Base-by-base conservation (phyloP, 441 rosid genomes). In the Manihot esculenta region DNA sequence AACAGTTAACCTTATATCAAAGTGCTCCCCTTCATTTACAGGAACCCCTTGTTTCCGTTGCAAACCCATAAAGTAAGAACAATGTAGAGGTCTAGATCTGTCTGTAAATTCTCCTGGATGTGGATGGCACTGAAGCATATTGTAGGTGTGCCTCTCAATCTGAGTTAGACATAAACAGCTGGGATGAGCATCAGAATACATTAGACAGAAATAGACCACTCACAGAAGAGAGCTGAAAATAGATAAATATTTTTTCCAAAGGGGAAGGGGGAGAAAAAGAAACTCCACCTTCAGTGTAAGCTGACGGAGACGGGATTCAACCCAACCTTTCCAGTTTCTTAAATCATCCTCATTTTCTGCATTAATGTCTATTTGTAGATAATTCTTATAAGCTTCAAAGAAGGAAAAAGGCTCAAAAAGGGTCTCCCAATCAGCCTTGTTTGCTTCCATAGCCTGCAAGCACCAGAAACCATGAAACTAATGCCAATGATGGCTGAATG, bases 301-400 rank as follows among this genome's bases (percentile, higher is more conserved):
- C 72, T 87, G 96, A 62, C 98, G 93, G 44, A 95, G 93, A 57
- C 98, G 98, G 68, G 99, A 95, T 85, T 89, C 92, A 71, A 95
- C 99, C 99, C 99, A 95, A 12, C 99, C 99, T 87, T 95, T 89
- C 98, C 99, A 95, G 49, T 87, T 85, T 71, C 97, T 86, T 73
- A 93, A 79, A 79, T 93, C 96, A 80, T 93, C 93, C 45, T 77
- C 95, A 82, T 91, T 88, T 78, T 84, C 96, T 10, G 99, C 96
- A 78, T 81, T 50, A 53, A 93, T 85, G 58, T 93, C 93, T 58
- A 95, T 92, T 84, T 84, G 96, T 63, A 95, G 88, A 79, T 95
- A 95, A 82, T 95, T 77, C 82, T 84, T 95, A 78, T 95, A 93
- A 6, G 98, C 94, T 71, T 91, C 99, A 78, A 93, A 95, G 80